Evolutionary conservation across 371 early-diverging fungal genomes (phyloP), one percentile per base, ranked within the genome.

Genomic region (Coemansia sp.): DNA sequence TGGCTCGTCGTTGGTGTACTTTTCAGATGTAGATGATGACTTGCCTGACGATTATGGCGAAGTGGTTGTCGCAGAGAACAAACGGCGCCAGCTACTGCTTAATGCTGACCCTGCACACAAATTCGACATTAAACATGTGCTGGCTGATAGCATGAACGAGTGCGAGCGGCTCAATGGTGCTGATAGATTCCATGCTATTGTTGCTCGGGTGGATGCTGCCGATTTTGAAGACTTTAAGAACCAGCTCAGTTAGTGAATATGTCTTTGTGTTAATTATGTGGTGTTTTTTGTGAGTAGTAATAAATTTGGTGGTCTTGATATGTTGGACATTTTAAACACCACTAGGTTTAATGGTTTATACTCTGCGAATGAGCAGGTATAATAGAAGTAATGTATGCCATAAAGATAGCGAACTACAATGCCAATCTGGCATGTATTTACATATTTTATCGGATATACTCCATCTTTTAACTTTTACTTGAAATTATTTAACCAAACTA

Each of bases 161-260:
- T 75, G 71, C 40, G 71, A 75, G 59, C 63, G 71, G 2, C 64
- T 71, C 16, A 75, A 75, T 53, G 75, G 75, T 13, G 24, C 54
- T 0, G 67, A 39, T 13, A 21, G 68, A 8, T 75, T 75, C 61
- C 57, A 58, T 5, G 61, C 63, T 37, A 53, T 75, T 21, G 27
- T 75, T 13, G 60, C 75, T 14, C 71, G 48, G 10, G 64, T 71
- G 16, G 53, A 53, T 24, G 29, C 55, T 3, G 58, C 31, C 11
- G 71, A 70, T n/a, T 29, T 75, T 1, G 75, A 66, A 34, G 64
- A 63, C 39, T 61, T 75, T 27, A 55, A 39, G 24, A 70, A 58
- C 48, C 75, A 70, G 54, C 70, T 42, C 42, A 42, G 42, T 42
- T 16, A 14, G 42, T 42, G 16, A 42, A 42, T 16, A 13, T 13